Evolutionary conservation across 176 grass and related monocot genomes (phyloP).

Genomic region (Oryza rufipogon): DNA sequence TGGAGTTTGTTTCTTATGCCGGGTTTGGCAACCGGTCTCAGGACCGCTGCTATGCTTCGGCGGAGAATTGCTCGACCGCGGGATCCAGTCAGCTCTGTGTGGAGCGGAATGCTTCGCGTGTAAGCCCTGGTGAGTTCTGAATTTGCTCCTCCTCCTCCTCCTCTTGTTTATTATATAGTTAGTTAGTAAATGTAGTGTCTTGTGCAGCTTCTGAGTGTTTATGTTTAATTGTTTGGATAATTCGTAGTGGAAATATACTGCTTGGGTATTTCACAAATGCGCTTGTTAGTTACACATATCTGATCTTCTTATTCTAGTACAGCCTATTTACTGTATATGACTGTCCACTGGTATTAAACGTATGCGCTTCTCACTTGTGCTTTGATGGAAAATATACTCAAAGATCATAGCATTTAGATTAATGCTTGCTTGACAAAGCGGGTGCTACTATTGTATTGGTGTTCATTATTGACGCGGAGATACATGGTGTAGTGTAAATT

Average conservation of each 20-base stretch:
- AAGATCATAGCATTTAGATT: not conserved
- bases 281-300: not conserved
- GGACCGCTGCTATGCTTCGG: not conserved
- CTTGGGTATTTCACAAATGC: not conserved
- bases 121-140: constrained; percentile 38
- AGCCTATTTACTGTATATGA: not conserved
- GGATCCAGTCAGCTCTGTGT: constrained; percentile 13
- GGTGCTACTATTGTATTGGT: not conserved
- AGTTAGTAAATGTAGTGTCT: not conserved
- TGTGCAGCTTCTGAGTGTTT: not conserved
- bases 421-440: not conserved
- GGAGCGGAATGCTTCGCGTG: not conserved
- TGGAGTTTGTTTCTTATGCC: not conserved
- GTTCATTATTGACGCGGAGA: not conserved
- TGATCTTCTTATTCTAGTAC: not conserved
- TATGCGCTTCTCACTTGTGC: not conserved
- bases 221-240: not conserved
- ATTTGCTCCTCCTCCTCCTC: not conserved
- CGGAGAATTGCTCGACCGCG: constrained; percentile 15
- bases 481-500: not conserved
- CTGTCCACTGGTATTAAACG: not conserved
- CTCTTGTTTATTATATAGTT: not conserved
- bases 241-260: not conserved
- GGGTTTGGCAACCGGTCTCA: not conserved
- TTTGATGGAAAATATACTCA: not conserved